Percentiles rank a stretch among this genome's conserved stretches.
Evolutionary conservation across 139 green algal genomes (phyloP).

Genomic region (Trebouxia sp.): DNA sequence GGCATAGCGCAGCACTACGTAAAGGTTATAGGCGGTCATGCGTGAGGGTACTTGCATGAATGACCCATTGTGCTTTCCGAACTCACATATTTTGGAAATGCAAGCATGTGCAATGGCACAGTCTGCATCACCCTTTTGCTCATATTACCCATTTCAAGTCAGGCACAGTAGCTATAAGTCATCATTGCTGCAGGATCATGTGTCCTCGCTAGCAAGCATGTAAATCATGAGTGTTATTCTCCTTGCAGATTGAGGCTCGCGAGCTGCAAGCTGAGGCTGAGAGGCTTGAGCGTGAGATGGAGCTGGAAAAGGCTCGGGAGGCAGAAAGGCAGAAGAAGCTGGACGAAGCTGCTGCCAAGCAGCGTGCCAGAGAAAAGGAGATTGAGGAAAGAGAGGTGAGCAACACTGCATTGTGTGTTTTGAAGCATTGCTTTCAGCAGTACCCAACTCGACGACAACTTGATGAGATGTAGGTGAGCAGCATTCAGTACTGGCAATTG

Average conservation of each 20-base stretch:
- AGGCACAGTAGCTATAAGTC: neutral
- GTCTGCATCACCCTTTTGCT: neutral
- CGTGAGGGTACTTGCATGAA: neutral
- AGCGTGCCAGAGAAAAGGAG: slow-evolving; percentile 57
- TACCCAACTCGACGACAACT: no score
- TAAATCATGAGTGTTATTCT: no score
- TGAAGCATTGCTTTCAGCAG: no score
- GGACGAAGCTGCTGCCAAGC: slow-evolving; percentile 42
- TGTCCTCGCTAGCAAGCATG: neutral
- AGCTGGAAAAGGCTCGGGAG: slow-evolving; percentile 48
- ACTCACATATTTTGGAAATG: neutral
- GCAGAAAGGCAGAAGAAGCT: slow-evolving; percentile 59
- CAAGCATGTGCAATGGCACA: neutral
- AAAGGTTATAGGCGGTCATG: neutral
- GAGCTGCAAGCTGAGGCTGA: slow-evolving; percentile 40
- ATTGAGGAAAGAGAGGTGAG: slow-evolving; percentile 50
- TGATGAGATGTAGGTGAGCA: no score
- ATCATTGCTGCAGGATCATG: neutral
- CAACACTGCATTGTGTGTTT: no score
- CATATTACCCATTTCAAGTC: neutral
- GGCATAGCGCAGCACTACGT: neutral
- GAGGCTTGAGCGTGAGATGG: slow-evolving; percentile 40
- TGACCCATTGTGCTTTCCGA: neutral
- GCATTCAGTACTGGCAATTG: no score
- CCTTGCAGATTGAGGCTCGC: slow-evolving; percentile 43